Conservation (phyloP, 2,329 filamentous ascomycete genomes). For the Penicillium brevicompactum region DNA sequence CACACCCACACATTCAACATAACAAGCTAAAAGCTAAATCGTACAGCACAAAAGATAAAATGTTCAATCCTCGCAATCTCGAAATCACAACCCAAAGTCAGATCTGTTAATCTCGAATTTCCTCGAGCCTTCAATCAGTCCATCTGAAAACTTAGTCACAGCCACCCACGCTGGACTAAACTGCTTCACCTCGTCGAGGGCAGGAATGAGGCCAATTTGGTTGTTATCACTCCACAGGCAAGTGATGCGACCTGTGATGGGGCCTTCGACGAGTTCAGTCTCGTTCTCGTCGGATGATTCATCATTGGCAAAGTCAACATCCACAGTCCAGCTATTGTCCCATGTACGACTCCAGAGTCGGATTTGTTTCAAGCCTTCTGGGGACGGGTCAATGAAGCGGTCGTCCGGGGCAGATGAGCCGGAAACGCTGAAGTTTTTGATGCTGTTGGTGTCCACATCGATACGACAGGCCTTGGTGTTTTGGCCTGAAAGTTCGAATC, state of each 20-base stretch:
- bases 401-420: slow-evolving; percentile 63
- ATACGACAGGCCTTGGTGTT: slow-evolving; percentile 81
- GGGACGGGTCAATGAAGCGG: slow-evolving; percentile 66
- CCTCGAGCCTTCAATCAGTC: slow-evolving; percentile 79
- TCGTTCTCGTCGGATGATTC: slow-evolving; percentile 33
- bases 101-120: slow-evolving; percentile 55
- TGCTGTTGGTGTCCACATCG: slow-evolving; percentile 64
- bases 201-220: slow-evolving; percentile 69
- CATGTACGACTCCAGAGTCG: slow-evolving; percentile 82
- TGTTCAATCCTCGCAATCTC: background rate
- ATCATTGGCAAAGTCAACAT: slow-evolving; percentile 58
- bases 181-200: slow-evolving; percentile 75
- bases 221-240: slow-evolving; percentile 93
- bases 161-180: slow-evolving; percentile 81
- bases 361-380: slow-evolving; percentile 67
- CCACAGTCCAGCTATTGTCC: slow-evolving; percentile 74
- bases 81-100: background rate
- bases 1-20: background rate
- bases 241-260: slow-evolving; percentile 65
- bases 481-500: slow-evolving; percentile 66
- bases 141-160: slow-evolving; percentile 73
- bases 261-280: slow-evolving; percentile 28
- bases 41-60: background rate
- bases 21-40: slow-evolving; percentile 1
- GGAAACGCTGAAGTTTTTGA: slow-evolving; percentile 65